A percentile compares a stretch with the other conserved stretches of the same genome.
Conservation (phyloP, 805 yeast genomes). For the Kazachstania bromeliacearum region DNA sequence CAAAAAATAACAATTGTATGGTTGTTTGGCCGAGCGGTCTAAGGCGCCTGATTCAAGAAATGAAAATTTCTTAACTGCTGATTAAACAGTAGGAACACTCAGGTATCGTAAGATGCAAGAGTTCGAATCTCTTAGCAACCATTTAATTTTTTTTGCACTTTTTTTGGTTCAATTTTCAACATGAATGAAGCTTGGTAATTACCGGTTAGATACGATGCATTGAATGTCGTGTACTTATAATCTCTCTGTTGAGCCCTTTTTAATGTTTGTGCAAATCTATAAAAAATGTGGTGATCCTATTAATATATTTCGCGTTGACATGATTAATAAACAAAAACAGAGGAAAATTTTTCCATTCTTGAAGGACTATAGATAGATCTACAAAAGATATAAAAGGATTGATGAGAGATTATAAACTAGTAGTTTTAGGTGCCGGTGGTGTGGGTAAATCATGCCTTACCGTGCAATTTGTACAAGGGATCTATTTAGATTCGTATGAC, state of each 20-base stretch:
- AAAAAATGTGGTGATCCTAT: too few relatives aligned
- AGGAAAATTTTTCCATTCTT: background rate
- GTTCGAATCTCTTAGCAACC: conserved; percentile 31
- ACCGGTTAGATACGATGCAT: too few relatives aligned
- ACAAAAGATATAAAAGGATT: background rate
- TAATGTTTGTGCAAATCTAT: background rate
- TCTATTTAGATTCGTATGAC: conserved; percentile 83
- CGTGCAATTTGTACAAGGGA: conserved; percentile 85
- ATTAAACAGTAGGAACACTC: conserved; percentile 20
- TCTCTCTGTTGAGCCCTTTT: background rate
- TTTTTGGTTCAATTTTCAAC: background rate
- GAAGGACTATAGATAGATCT: background rate
- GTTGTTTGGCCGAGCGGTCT: conserved; percentile 32
- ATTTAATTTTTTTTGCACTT: conserved; percentile 9
- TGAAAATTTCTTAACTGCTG: conserved; percentile 13
- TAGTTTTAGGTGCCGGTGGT: conserved; percentile 93
- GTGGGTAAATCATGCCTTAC: conserved; percentile 93
- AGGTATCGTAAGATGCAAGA: conserved; percentile 31
- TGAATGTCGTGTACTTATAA: background rate
- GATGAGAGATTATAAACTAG: conserved; percentile 71
- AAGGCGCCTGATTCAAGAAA: conserved; percentile 30
- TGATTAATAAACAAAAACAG: background rate
- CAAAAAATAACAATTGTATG: conserved; percentile 4
- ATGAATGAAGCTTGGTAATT: background rate
- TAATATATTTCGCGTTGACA: too few relatives aligned